These are phyloP conservation scores for Fonsecaea nubica DNA, from an alignment of 2,329 filamentous ascomycete genomes.

Conservation along the genomic window DNA sequence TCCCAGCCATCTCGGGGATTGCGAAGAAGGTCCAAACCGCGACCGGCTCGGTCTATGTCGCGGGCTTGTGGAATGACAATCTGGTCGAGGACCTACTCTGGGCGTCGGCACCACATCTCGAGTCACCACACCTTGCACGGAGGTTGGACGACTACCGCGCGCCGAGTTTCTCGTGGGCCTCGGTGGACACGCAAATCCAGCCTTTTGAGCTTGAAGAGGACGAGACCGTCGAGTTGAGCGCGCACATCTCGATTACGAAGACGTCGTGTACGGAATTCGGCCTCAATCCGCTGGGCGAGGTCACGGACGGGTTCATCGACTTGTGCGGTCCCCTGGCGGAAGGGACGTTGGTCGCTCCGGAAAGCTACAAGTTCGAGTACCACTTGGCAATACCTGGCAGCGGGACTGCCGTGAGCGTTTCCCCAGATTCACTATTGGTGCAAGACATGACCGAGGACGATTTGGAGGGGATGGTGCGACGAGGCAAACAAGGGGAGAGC, in stretches of 20 bases:
- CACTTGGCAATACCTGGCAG: neutral
- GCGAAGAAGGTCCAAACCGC: neutral
- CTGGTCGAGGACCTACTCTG: neutral
- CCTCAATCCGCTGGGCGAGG: neutral
- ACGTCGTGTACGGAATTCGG: neutral
- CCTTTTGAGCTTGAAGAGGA: neutral
- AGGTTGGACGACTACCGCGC: neutral
- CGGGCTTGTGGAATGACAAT: neutral
- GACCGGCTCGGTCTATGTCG: neutral
- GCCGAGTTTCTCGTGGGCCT: neutral
- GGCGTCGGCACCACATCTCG: neutral
- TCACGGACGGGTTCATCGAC: neutral
- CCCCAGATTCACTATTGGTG: neutral
- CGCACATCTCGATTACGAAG: neutral
- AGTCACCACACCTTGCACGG: neutral
- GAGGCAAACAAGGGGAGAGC: neutral
- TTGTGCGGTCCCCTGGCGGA: neutral
- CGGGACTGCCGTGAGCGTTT: neutral
- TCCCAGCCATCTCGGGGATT: neutral
- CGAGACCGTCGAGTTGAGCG: neutral
- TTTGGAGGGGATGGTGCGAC: neutral
- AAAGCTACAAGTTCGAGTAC: neutral
- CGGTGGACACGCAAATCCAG: neutral
- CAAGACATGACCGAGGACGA: neutral
- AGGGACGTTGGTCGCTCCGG: neutral